A percentile compares a stretch with the other conserved stretches of the same genome.
Evolutionary conservation across 1,284 basidiomycete genomes (phyloP).

Genomic region (Ceratobasidium sp.): DNA sequence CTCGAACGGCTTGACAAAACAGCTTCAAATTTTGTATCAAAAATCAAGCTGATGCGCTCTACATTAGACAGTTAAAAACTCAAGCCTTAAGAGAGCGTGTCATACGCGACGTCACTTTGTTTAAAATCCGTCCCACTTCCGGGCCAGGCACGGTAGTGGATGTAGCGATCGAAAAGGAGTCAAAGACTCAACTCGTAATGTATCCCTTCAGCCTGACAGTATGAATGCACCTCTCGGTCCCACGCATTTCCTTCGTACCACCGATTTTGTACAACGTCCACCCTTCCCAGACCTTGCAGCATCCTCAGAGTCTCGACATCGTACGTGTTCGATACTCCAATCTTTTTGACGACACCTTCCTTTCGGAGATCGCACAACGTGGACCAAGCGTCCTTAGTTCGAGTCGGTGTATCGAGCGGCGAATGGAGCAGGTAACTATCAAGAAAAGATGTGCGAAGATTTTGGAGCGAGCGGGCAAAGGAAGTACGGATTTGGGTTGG

Average conservation of each 20-base stretch:
- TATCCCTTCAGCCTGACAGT: constrained; percentile 69
- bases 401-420: constrained; percentile 69
- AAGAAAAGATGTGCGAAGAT: constrained; percentile 76
- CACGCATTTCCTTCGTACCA: constrained; percentile 85
- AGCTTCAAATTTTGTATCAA: too few relatives aligned
- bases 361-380: constrained; percentile 72
- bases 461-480: constrained; percentile 72
- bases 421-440: constrained; percentile 84
- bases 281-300: constrained; percentile 65
- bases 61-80: too few relatives aligned
- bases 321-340: constrained; percentile 84
- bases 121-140: neutral
- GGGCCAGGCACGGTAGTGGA: neutral
- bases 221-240: constrained; percentile 72
- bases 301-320: constrained; percentile 68
- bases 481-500: constrained; percentile 73
- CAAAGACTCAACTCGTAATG: constrained; percentile 74
- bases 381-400: constrained; percentile 77
- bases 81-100: neutral
- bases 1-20: too few relatives aligned
- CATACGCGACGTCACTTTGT: neutral
- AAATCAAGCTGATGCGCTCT: too few relatives aligned
- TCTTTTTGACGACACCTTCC: constrained; percentile 69
- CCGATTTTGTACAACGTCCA: constrained; percentile 82
- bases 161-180: constrained; percentile 1